Percentiles rank a stretch among this genome's conserved stretches.
Conservation (phyloP, 2,329 filamentous ascomycete species). For the Pseudogymnoascus verrucosus region DNA sequence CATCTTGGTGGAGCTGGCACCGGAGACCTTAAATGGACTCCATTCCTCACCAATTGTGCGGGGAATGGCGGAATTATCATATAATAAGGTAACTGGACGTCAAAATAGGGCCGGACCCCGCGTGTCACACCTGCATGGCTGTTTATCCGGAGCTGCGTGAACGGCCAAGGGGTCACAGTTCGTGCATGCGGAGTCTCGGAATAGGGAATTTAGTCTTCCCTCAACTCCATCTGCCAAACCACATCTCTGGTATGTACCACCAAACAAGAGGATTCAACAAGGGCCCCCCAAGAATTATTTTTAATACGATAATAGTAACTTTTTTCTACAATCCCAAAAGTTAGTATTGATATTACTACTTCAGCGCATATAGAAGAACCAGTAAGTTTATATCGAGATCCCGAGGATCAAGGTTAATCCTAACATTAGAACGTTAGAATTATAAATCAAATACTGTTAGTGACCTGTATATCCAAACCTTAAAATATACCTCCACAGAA, state of each 20-base stretch:
- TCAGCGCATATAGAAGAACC: neutral
- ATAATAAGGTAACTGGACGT: neutral
- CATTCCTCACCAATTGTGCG: neutral
- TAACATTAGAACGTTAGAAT: neutral
- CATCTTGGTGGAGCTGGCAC: neutral
- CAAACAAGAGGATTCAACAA: neutral
- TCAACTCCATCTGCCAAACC: neutral
- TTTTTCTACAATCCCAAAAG: neutral
- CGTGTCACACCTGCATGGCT: neutral
- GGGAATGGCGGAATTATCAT: neutral
- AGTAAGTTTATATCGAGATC: neutral
- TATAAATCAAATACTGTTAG: neutral
- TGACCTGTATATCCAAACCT: neutral
- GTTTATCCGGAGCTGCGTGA: neutral
- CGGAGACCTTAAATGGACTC: neutral
- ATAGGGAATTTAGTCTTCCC: neutral
- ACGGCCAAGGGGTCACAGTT: neutral
- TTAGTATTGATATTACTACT: neutral
- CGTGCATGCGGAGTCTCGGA: neutral
- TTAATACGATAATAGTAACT: neutral
- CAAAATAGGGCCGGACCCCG: neutral
- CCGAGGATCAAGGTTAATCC: neutral
- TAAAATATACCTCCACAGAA: neutral
- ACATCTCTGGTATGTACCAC: neutral
- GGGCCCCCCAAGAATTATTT: neutral